A percentile compares a stretch with the other conserved stretches of the same genome.
These are phyloP conservation scores for Trametes elegans DNA, from an alignment of 768 basidiomycete species.

Conservation along the genomic window DNA sequence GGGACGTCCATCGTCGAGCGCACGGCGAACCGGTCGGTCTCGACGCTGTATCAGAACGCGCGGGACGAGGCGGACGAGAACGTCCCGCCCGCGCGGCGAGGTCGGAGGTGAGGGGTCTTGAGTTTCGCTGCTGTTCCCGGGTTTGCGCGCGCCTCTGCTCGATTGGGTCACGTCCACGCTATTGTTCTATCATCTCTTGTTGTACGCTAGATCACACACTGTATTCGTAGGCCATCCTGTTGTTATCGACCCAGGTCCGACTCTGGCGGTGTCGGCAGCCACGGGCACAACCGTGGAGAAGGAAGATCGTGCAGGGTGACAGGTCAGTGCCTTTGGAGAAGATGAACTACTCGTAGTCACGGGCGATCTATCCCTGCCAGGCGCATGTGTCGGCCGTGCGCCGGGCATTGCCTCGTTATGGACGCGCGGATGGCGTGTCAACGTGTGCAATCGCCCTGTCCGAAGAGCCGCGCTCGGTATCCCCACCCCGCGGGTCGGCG, in stretches of 20 bases:
- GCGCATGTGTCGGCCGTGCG: too few relatives aligned
- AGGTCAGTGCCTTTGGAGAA: too few relatives aligned
- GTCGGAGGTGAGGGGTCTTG: not conserved
- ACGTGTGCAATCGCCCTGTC: too few relatives aligned
- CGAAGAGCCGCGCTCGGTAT: too few relatives aligned
- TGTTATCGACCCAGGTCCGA: not conserved
- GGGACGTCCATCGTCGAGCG: constrained; percentile 90
- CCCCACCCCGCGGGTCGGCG: too few relatives aligned
- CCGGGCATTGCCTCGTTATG: too few relatives aligned
- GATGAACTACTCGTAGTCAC: too few relatives aligned
- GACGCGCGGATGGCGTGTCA: too few relatives aligned
- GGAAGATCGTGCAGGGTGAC: too few relatives aligned
- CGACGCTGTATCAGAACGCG: constrained; percentile 14
- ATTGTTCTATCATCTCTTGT: not conserved
- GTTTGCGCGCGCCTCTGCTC: not conserved
- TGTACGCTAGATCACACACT: constrained; percentile 9
- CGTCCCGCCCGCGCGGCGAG: constrained; percentile 8
- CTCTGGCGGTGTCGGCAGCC: too few relatives aligned
- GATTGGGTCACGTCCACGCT: not conserved
- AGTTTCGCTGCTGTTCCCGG: not conserved
- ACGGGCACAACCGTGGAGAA: too few relatives aligned
- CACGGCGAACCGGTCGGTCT: constrained; percentile 52
- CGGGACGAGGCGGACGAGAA: constrained; percentile 17
- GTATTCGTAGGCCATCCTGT: not conserved
- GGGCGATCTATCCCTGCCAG: too few relatives aligned